Evolutionary conservation across 1,284 basidiomycete species (phyloP), one percentile per base, ranked within the genome.

Genomic region (Exobasidium rhododendri): DNA sequence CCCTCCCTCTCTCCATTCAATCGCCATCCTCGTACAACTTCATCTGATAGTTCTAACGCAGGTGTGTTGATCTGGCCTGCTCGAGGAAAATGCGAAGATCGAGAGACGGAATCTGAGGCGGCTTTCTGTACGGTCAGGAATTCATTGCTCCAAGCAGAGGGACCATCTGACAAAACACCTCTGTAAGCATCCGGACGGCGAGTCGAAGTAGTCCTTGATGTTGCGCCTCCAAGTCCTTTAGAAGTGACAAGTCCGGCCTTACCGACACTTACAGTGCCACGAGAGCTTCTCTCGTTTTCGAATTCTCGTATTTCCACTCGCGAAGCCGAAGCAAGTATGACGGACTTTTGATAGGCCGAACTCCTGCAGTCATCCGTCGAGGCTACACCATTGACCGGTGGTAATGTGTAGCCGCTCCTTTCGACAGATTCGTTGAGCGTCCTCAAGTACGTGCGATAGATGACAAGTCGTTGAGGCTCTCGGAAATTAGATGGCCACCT

Each of bases 21-120:
- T 53, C 91, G 87, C 92, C 92, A 94, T 1, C 89, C 83, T 0
- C 86, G 87, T 4, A 94, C 87, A 65, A 87, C 88, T 6, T 90
- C 82, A 74, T 94, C 91, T 1, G 89, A 87, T 70, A 97, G 89
- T 68, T 89, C 87, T 67, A 92, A 88, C 4, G 96, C 91, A 62
- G 85, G 86, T 26, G 81, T 67, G 73, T 97, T 97, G 59, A 86
- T 82, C 69, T 91, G 84, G 2, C 92, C 92, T 0, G 94, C 92
- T 43, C 83, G 84, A 5, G 94, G 94, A 76, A 98, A 94, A 0
- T 74, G 81, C 0, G 91, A 92, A 58, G 85, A 57, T 17, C 62
- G 60, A 43, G 74, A 58, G 24, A 82, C 51, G 24, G 68, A 61
- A 28, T 56, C 54, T 57, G 62, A 63, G 10, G 68, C 74, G 3